A percentile compares a stretch with the other conserved stretches of the same genome.
phyloP scores from a whole-genome alignment of 805 yeast genomes.

The Myxozyma kluyveri region DNA sequence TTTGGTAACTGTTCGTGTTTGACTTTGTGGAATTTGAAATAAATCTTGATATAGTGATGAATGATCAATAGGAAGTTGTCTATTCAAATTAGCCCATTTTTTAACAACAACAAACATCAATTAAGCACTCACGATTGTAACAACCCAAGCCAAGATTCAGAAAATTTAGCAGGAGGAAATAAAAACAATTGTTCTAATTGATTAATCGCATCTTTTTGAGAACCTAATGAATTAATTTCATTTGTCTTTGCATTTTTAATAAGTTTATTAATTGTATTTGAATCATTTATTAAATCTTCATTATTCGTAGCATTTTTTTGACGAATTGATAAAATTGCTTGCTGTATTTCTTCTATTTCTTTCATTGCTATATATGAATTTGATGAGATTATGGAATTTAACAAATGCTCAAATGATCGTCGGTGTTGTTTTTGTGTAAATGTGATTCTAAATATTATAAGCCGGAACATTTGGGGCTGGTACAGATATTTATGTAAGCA shows the following conservation, averaged over 20 bases:
- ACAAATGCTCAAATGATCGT: too few species aligned
- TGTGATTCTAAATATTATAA: too few species aligned
- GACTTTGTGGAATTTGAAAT: constrained; percentile 56
- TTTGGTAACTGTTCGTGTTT: constrained; percentile 61
- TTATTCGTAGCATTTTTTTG: too few species aligned
- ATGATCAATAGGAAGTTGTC: constrained; percentile 35
- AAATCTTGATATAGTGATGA: constrained; percentile 47
- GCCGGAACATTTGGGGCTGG: too few species aligned
- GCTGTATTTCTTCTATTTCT: too few species aligned
- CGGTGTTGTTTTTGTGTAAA: too few species aligned
- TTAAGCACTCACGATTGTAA: constrained; percentile 49
- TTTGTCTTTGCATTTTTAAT: not conserved
- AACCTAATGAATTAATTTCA: not conserved
- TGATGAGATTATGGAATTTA: too few species aligned
- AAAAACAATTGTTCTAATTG: constrained; percentile 48
- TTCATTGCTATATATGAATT: too few species aligned
- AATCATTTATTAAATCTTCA: too few species aligned
- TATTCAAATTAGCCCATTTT: not conserved
- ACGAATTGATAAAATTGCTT: too few species aligned
- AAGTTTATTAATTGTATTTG: too few species aligned
- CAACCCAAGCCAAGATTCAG: constrained; percentile 68
- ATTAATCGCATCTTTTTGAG: constrained; percentile 12
- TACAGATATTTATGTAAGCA: too few species aligned
- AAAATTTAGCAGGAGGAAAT: constrained; percentile 59
- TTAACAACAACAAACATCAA: not conserved